Base-by-base conservation (phyloP, 2,329 filamentous ascomycete genomes). In the Pezicula rhizophila region DNA sequence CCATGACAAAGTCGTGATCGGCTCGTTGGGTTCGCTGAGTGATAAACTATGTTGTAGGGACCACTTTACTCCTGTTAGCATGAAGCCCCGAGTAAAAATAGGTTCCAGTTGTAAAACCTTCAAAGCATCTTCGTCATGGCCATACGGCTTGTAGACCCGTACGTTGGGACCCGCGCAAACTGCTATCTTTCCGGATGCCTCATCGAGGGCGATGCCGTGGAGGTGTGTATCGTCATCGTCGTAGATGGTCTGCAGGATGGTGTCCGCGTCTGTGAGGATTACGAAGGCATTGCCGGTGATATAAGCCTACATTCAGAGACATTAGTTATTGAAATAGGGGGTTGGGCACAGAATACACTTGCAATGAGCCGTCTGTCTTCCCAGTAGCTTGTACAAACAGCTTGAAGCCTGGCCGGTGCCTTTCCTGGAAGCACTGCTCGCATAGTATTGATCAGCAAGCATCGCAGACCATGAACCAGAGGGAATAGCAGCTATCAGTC, bases 181-280 rank as follows among this genome's bases (percentile, higher is more conserved):
- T 37, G 89, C 89, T 66, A 97, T 89, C 72, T 89, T 95, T 43
- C 91, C 93, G 8, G 86, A 85, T 15, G 75, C 71, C 64, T 95
- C 86, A 62, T 97, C 88, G 53, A 97, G 79, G 26, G 82, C 79
- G 55, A 97, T 80, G 25, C 89, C 86, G 55, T 89, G 79, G 25
- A 97, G 71, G 35, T 60, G 52, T 6, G 28, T 67, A 64, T 76
- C 72, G 56, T 88, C 81, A 61, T 95, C 87, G 62, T 93, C 84
- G 70, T 96, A 95, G 57, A 95, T 85, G 4, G 91, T 96, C 68
- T 99, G 93, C 31, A 96, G 70, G 54, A 96, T 80, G 47, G 79
- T 79, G 53, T 84, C 76, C 46, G 87, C 79, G 45, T 82, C 85
- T 62, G 81, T 79, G 58, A 97, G 82, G 60, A 99, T 84, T 46